These are phyloP conservation scores for Cytospora leucostoma DNA, from an alignment of 2,329 filamentous ascomycete genomes.

Conservation along the genomic window DNA sequence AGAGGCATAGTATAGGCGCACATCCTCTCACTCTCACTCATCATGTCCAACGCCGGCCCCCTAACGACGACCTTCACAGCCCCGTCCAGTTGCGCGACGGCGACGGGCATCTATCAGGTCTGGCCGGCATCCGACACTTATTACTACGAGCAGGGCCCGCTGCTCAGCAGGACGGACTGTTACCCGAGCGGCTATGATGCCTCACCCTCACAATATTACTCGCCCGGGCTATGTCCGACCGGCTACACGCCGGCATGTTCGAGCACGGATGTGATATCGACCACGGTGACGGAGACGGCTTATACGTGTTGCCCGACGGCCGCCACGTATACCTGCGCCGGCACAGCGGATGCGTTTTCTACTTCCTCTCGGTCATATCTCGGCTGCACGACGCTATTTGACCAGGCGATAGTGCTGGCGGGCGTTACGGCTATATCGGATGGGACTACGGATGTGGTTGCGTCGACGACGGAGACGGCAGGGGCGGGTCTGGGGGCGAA, in stretches of 20 bases:
- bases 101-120: conserved; percentile 33
- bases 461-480: conserved; percentile 4
- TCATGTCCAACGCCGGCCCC: conserved; percentile 30
- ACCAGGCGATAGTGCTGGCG: conserved; percentile 24
- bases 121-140: conserved; percentile 26
- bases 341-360: neutral
- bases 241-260: conserved; percentile 36
- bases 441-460: conserved; percentile 22
- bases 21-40: neutral
- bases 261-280: conserved; percentile 26
- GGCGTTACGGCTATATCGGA: conserved; percentile 30
- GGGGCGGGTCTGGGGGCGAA: conserved; percentile 20
- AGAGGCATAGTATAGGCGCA: conserved; percentile 7
- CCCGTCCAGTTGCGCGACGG: conserved; percentile 32
- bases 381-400: conserved; percentile 33
- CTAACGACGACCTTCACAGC: conserved; percentile 35
- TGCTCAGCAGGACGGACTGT: conserved; percentile 32
- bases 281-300: conserved; percentile 33
- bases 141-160: conserved; percentile 33
- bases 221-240: conserved; percentile 33
- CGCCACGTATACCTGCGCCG: conserved; percentile 31
- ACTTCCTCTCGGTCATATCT: conserved; percentile 12
- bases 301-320: conserved; percentile 34
- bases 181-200: conserved; percentile 34
- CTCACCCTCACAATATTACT: conserved; percentile 33